These are phyloP conservation scores for Tricladium varicosporioides DNA, from an alignment of 2,329 filamentous ascomycete genomes.

Conservation along the genomic window DNA sequence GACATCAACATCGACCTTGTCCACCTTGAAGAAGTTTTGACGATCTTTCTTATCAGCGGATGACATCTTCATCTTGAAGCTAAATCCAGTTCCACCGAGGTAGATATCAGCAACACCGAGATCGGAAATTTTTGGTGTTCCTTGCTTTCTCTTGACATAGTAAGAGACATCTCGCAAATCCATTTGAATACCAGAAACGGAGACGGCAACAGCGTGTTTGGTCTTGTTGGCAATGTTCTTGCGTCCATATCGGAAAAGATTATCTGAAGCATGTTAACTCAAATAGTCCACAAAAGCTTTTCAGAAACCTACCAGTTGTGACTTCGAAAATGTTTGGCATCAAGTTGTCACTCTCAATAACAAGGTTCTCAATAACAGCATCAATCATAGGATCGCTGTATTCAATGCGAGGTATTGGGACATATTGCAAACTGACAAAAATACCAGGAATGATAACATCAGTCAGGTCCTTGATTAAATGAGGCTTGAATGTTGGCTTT, in stretches of 20 bases:
- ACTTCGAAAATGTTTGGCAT: slow-evolving; percentile 91
- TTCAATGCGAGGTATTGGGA: slow-evolving; percentile 92
- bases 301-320: slow-evolving; percentile 52
- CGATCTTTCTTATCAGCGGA: slow-evolving; percentile 73
- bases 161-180: slow-evolving; percentile 89
- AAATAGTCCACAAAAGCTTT: background rate
- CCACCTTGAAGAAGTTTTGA: slow-evolving; percentile 90
- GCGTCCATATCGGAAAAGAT: slow-evolving; percentile 93
- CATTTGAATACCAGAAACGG: slow-evolving; percentile 87
- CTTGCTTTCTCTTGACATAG: slow-evolving; percentile 92
- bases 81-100: slow-evolving; percentile 82
- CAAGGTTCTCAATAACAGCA: slow-evolving; percentile 87
- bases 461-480: slow-evolving; percentile 83
- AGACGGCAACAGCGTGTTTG: slow-evolving; percentile 78
- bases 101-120: slow-evolving; percentile 86
- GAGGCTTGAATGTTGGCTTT: slow-evolving; percentile 86
- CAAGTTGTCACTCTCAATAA: slow-evolving; percentile 95
- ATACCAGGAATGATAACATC: slow-evolving; percentile 81
- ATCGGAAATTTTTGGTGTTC: slow-evolving; percentile 86
- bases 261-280: slow-evolving; percentile 47
- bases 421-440: slow-evolving; percentile 83
- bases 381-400: slow-evolving; percentile 83
- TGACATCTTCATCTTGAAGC: slow-evolving; percentile 87
- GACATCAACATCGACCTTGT: slow-evolving; percentile 80
- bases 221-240: slow-evolving; percentile 80